Evolutionary conservation across 2,329 filamentous ascomycete genomes (phyloP), one percentile per base, ranked within the genome.

Genomic region (Trichoderma cornu-damae): DNA sequence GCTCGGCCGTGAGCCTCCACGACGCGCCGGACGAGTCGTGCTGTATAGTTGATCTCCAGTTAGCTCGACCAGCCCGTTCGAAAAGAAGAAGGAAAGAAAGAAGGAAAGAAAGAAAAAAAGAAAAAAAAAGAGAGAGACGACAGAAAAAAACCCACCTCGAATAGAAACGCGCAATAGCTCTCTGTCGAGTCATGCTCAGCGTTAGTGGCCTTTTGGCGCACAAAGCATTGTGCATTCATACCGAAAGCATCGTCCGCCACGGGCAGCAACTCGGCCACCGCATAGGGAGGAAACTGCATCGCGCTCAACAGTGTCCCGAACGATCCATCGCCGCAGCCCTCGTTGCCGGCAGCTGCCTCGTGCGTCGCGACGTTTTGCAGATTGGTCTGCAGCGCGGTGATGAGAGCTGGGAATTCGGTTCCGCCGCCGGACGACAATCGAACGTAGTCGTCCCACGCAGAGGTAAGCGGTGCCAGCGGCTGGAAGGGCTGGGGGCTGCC

Each of bases 371-470:
- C 64, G 3, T 61, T 65, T 2, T 72, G 65, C 44, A 81, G 64
- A 14, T 68, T 70, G 1, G 75, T 77, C 55, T 78, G 72, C 3
- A 81, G 66, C 6, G 76, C 77, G 3, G 76, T 71, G 26, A 82
- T 64, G 57, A 77, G 73, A 18, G 77, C 67, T 8, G 70, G 66
- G 55, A 74, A 72, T 26, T 70, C 68, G 44, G 67, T 65, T 3
- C 40, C 51, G 22, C 42, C 42, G 20, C 51, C 51, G 68, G 67
- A 28, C 66, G 73, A 71, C n/a, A 81, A 61, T 5, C 68, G 62
- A 12, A 80, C 65, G 40, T 71, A 67, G 47, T 81, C 75, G 44
- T 78, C 71, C 80, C 80, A 83, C 1, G 79, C 79, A 4, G 78
- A 75, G 32, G 72, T 70, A 40, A 77, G 67, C 11, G 79, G 79